Evolutionary conservation across 2,329 filamentous ascomycete species (phyloP).

Genomic region (Epichloe scottii): DNA sequence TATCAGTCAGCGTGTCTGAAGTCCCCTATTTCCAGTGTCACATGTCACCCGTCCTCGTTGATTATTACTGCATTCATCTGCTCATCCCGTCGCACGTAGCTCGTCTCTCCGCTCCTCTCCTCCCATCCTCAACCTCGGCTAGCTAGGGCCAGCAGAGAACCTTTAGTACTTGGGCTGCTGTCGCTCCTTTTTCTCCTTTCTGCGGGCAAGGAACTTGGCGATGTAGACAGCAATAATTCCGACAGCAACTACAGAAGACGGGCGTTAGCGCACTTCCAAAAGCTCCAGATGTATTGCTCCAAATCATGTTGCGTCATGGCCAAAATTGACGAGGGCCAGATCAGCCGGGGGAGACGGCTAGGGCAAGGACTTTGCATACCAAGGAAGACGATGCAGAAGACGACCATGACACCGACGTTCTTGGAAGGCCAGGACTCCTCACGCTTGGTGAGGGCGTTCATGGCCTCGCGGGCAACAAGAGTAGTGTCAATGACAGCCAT

Average conservation of each 20-base stretch:
- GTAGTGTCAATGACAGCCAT: conserved; percentile 29
- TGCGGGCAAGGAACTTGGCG: conserved; percentile 17
- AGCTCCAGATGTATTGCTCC: not conserved
- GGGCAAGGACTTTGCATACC: conserved; percentile 16
- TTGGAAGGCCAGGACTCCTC: conserved; percentile 26
- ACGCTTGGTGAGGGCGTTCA: conserved; percentile 25
- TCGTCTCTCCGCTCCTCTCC: not conserved
- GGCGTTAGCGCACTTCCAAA: conserved; percentile 5
- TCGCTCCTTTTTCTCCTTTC: conserved; percentile 19
- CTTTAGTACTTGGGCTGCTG: conserved; percentile 16
- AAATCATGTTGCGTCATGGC: not conserved
- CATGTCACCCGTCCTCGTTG: not conserved
- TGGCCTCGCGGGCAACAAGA: conserved; percentile 22
- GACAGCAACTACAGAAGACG: conserved; percentile 17
- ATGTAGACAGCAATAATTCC: conserved; percentile 19
- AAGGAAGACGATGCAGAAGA: conserved; percentile 30
- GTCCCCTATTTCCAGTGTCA: not conserved
- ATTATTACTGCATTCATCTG: not conserved
- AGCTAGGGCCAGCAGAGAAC: not conserved
- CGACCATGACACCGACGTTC: conserved; percentile 29
- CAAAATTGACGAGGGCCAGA: not conserved
- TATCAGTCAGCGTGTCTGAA: not conserved
- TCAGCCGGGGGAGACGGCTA: not conserved
- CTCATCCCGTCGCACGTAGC: not conserved
- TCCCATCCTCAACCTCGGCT: not conserved